Percentiles rank a stretch among this genome's conserved stretches.
phyloP scores from a whole-genome alignment of 192 early-diverging fungal genomes.

The Obelidium mucronatum region DNA sequence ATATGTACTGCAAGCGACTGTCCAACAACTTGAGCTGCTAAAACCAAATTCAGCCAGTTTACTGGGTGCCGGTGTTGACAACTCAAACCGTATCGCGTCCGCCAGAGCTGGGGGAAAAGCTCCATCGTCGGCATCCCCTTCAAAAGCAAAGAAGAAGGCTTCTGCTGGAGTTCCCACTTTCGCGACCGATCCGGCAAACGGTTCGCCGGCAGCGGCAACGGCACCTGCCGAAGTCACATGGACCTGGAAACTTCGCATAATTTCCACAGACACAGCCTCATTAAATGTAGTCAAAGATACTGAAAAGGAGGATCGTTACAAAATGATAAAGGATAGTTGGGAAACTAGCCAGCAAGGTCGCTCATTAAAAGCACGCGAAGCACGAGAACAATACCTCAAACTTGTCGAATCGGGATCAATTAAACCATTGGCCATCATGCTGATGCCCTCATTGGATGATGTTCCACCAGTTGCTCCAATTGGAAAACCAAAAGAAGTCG shows the following conservation, averaged over 20 bases:
- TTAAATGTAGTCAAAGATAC: constrained; percentile 62
- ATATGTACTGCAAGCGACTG: constrained; percentile 37
- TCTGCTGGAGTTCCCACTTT: constrained; percentile 4
- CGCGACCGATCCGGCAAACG: constrained; percentile 9
- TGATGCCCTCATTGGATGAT: constrained; percentile 15
- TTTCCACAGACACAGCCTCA: constrained; percentile 54
- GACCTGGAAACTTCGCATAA: constrained; percentile 57
- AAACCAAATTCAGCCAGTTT: constrained; percentile 17
- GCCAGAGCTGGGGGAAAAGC: background rate
- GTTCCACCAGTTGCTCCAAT: constrained; percentile 11
- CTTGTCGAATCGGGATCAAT: constrained; percentile 50
- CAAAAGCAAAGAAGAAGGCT: constrained; percentile 23
- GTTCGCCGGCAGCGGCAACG: constrained; percentile 16
- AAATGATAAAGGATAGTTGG: constrained; percentile 66
- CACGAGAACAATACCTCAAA: constrained; percentile 57
- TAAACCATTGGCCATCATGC: constrained; percentile 46
- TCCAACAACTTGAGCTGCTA: constrained; percentile 10
- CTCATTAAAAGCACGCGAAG: constrained; percentile 55
- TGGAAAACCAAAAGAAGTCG: constrained; percentile 16
- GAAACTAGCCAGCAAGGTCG: constrained; percentile 59
- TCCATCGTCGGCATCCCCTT: constrained; percentile 7
- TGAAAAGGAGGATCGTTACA: constrained; percentile 67
- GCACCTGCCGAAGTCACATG: background rate
- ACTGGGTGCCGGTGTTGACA: background rate
- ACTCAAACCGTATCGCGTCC: background rate